Base-by-base conservation (phyloP, 2,329 filamentous ascomycete species). In the Geosmithia putterillii region DNA sequence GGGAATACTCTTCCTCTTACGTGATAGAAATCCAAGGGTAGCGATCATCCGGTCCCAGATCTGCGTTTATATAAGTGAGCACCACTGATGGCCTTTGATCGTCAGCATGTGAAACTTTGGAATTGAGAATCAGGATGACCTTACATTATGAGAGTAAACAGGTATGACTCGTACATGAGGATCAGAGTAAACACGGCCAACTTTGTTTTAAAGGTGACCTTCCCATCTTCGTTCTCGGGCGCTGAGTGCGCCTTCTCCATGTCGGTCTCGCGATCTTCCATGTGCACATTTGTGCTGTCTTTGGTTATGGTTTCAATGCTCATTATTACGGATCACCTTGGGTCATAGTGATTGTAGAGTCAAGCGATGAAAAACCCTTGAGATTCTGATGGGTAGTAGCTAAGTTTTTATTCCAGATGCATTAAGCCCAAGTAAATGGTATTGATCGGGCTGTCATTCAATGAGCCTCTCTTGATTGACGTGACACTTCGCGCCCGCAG, bases 21-120 rank as follows among this genome's bases (percentile, higher is more conserved):
- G 23, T 25, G 23, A 57, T 52, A 17, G 55, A 54, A 18, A 63
- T 62, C 59, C 59, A 63, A 4, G 54, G 51, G 38, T 57, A 58
- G 36, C 54, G 53, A 18, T 52, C 50, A 41, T 55, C 53, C 3
- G 58, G 59, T 9, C 57, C 59, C 7, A 61, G 53, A 20, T 59
- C 56, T 10, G 56, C 53, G 44, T 61, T 56, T 44, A 61, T 61
- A 41, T 56, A 54, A 17, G 54, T 51, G 17, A 60, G 49, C 12
- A 59, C 47, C 2, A 57, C 51, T 8, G 56, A 52, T n/a, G 58
- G 58, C 47, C 49, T 51, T 14, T 9, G 25, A 17, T 22, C 41
- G 32, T 9, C 32, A 37, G 25, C 35, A n/a, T n/a, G n/a, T n/a
- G n/a, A n/a, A n/a, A n/a, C n/a, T n/a, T n/a, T n/a, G 35, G 15